A percentile compares a stretch with the other conserved stretches of the same genome.
Conservation (phyloP, 371 early-diverging fungal species). For the Chytridium lagenaria region DNA sequence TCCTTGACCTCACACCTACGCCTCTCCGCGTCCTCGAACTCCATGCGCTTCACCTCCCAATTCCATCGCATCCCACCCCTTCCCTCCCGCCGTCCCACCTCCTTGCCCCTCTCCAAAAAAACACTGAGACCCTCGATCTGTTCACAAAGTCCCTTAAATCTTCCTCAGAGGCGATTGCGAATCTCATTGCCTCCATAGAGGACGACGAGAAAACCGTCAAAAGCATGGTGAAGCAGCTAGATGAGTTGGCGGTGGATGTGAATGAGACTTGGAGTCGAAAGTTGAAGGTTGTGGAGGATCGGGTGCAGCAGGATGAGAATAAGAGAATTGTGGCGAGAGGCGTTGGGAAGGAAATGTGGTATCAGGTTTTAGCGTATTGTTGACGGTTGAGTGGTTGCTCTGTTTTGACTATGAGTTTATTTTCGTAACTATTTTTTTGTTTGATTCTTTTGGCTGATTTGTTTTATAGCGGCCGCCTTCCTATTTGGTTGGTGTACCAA, state of each 20-base stretch:
- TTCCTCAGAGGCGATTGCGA: not conserved
- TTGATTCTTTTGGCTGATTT: not conserved
- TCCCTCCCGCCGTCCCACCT: not conserved
- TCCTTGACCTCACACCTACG: not conserved
- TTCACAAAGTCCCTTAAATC: not conserved
- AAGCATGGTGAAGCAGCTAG: conserved; percentile 17
- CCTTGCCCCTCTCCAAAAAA: not conserved
- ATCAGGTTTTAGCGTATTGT: conserved; percentile 12
- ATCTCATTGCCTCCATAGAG: not conserved
- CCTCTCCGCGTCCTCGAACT: conserved; percentile 1
- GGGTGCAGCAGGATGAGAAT: conserved; percentile 11
- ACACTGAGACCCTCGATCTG: not conserved
- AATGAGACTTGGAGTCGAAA: conserved; percentile 20
- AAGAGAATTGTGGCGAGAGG: not conserved
- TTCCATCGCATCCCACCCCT: not conserved
- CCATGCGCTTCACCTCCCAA: not conserved
- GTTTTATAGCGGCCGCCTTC: not conserved
- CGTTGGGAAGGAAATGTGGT: conserved; percentile 16
- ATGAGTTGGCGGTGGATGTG: conserved; percentile 23
- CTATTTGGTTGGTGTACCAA: conserved; percentile 11
- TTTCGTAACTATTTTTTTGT: too few species aligned
- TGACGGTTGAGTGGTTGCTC: conserved; percentile 19
- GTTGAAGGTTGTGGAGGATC: conserved; percentile 21
- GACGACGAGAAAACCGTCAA: not conserved
- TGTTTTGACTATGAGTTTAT: too few species aligned